phyloP scores from a whole-genome alignment of 495 filamentous ascomycete species.

The Annulohypoxylon nitens region DNA sequence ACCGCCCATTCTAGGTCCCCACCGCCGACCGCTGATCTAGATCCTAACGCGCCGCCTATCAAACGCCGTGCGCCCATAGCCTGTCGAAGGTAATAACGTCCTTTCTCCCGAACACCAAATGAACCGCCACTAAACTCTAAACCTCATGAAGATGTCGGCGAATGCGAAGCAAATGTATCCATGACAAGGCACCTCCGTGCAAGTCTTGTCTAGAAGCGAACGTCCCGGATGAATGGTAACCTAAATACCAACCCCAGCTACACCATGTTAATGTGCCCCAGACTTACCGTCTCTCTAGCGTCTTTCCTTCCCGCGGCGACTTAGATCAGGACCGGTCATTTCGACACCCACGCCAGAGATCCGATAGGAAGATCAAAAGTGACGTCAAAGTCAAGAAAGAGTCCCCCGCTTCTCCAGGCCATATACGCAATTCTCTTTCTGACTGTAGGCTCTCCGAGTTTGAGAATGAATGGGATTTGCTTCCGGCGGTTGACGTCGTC shows the following conservation, averaged over 20 bases:
- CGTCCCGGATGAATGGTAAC: constrained; percentile 60
- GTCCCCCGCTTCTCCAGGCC: constrained; percentile 47
- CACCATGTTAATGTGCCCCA: not conserved
- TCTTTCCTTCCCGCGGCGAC: constrained; percentile 61
- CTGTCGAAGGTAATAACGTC: constrained; percentile 60
- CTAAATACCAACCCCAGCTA: not conserved
- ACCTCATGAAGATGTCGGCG: constrained; percentile 59
- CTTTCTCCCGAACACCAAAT: not conserved
- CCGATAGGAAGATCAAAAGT: constrained; percentile 56
- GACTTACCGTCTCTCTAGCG: constrained; percentile 43
- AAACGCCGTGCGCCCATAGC: constrained; percentile 63
- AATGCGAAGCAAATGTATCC: constrained; percentile 63
- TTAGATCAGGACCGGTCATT: constrained; percentile 60
- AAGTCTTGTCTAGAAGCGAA: constrained; percentile 60
- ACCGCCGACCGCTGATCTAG: constrained; percentile 31
- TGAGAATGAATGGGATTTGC: constrained; percentile 60
- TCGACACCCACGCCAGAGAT: constrained; percentile 60
- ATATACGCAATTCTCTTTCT: constrained; percentile 40
- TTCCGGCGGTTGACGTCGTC: constrained; percentile 57
- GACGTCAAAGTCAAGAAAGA: constrained; percentile 58
- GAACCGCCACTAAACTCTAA: constrained; percentile 7
- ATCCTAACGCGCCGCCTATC: constrained; percentile 44
- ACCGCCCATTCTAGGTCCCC: constrained; percentile 31
- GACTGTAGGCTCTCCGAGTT: constrained; percentile 44
- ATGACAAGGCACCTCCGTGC: constrained; percentile 61